These are phyloP conservation scores for Mycena capillaripes DNA, from an alignment of 768 basidiomycete genomes.

Conservation along the genomic window DNA sequence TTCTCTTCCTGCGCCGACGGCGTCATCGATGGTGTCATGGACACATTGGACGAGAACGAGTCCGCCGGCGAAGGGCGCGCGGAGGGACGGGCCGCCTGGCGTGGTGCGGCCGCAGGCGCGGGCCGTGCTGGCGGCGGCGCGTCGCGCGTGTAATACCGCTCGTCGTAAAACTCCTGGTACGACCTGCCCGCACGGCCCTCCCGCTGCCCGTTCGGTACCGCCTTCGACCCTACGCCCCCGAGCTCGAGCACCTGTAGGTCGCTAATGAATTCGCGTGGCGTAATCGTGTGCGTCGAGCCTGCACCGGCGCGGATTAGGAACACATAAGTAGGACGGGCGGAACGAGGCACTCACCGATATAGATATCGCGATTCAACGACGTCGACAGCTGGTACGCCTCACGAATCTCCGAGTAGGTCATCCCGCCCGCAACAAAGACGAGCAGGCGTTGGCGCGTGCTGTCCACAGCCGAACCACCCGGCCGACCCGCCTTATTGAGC, in stretches of 20 bases:
- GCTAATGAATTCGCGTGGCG: constrained; percentile 87
- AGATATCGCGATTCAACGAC: constrained; percentile 87
- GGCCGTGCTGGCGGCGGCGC: constrained; percentile 66
- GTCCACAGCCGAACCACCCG: constrained; percentile 60
- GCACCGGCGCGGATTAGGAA: not conserved
- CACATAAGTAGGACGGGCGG: not conserved
- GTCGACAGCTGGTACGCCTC: constrained; percentile 86
- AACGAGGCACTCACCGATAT: constrained; percentile 73
- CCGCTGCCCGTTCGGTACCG: constrained; percentile 77
- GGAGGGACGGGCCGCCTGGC: constrained; percentile 26
- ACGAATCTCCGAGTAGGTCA: constrained; percentile 96
- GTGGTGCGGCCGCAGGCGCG: constrained; percentile 42
- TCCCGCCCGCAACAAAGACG: constrained; percentile 93
- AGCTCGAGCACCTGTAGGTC: constrained; percentile 91
- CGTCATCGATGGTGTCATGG: constrained; percentile 50
- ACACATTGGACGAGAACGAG: constrained; percentile 36
- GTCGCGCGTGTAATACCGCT: constrained; percentile 80
- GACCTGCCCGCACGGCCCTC: constrained; percentile 63
- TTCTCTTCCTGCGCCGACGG: constrained; percentile 64
- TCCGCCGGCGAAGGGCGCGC: constrained; percentile 45
- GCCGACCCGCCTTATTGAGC: constrained; percentile 83
- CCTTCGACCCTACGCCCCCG: constrained; percentile 86
- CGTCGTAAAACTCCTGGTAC: constrained; percentile 85
- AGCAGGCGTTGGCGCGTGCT: constrained; percentile 82
- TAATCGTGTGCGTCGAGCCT: constrained; percentile 93